Conservation (phyloP, 345 rosid genomes). For the Pseudoturritis turrita region DNA sequence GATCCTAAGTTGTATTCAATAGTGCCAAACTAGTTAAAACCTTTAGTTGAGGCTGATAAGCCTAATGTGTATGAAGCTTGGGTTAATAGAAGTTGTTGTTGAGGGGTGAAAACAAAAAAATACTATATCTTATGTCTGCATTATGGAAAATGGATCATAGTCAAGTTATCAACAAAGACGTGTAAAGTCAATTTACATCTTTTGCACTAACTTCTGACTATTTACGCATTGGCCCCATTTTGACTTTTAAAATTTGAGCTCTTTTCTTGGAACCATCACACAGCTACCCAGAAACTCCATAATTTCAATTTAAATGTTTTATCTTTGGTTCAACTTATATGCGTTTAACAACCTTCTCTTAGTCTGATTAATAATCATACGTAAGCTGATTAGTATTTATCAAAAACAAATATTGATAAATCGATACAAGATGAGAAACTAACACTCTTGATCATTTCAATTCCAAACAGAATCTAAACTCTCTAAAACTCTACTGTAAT, state of each 20-base stretch:
- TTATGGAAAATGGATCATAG: background rate
- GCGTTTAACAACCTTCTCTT: background rate
- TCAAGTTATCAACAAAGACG: background rate
- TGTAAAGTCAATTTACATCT: background rate
- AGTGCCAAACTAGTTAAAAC: too few species aligned
- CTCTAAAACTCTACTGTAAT: background rate
- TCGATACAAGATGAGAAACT: background rate
- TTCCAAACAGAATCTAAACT: background rate
- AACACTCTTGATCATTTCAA: background rate
- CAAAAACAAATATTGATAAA: background rate
- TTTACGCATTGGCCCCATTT: background rate
- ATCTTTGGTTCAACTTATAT: background rate
- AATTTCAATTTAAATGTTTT: background rate
- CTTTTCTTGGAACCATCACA: slow-evolving; percentile 12
- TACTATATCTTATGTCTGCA: background rate
- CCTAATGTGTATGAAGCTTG: too few species aligned
- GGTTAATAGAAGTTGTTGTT: too few species aligned
- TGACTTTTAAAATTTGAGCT: background rate
- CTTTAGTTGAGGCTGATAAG: too few species aligned
- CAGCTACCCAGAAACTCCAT: background rate
- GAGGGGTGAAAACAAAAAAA: too few species aligned
- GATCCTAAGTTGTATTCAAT: too few species aligned
- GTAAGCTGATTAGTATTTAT: background rate
- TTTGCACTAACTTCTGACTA: background rate
- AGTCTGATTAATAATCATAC: background rate